These are phyloP conservation scores for Boletellus deceptivus DNA, from an alignment of 1,284 basidiomycete species.

Conservation along the genomic window DNA sequence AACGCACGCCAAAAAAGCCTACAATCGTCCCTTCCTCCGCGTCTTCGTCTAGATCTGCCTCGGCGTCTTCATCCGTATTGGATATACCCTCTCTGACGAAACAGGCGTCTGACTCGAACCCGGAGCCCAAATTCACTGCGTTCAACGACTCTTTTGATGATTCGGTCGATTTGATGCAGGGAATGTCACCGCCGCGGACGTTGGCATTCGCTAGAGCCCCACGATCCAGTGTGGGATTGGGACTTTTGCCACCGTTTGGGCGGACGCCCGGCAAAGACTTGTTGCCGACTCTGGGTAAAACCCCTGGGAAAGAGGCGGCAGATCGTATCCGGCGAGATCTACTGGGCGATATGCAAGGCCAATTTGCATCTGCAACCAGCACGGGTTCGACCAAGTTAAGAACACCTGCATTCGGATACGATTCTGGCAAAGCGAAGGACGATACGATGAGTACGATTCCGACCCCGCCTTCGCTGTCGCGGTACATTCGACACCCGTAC, in stretches of 20 bases:
- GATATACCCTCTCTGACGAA: conserved; percentile 27
- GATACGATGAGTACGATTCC: conserved; percentile 65
- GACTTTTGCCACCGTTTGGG: conserved; percentile 52
- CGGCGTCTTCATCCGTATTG: conserved; percentile 30
- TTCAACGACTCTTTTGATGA: conserved; percentile 62
- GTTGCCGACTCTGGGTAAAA: conserved; percentile 55
- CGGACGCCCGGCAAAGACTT: conserved; percentile 57
- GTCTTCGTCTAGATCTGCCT: conserved; percentile 24
- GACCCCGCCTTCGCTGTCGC: conserved; percentile 65
- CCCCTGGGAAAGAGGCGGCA: conserved; percentile 64
- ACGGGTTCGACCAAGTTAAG: conserved; percentile 19
- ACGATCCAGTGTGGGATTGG: conserved; percentile 50
- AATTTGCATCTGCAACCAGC: conserved; percentile 19
- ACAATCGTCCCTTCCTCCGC: conserved; percentile 27
- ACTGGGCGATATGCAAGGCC: conserved; percentile 47
- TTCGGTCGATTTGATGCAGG: conserved; percentile 42
- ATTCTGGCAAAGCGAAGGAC: conserved; percentile 32
- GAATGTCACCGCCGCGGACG: conserved; percentile 85
- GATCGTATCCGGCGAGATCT: conserved; percentile 62
- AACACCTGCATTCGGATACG: conserved; percentile 27
- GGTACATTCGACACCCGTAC: conserved; percentile 46
- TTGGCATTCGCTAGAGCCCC: conserved; percentile 81
- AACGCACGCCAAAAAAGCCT: conserved; percentile 32
- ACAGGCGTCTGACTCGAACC: conserved; percentile 24
- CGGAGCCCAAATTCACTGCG: conserved; percentile 36